phyloP scores from a whole-genome alignment of 116 monocot genomes.

The Posidonia oceanica region DNA sequence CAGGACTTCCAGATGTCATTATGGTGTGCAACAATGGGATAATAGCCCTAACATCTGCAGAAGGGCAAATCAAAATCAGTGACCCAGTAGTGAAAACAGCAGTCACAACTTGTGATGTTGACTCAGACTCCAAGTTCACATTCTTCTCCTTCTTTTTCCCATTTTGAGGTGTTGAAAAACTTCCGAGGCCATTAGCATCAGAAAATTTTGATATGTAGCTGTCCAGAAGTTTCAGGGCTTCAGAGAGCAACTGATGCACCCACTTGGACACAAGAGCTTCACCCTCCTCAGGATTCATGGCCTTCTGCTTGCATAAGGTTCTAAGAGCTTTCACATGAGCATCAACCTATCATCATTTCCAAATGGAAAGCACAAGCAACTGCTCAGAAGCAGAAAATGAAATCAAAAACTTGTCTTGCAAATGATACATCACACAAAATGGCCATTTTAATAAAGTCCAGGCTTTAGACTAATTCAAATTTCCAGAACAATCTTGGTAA shows the following conservation, averaged over 20 bases:
- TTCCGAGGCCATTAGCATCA: slow-evolving; percentile 17
- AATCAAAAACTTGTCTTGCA: too few relatives aligned
- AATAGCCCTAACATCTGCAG: slow-evolving; percentile 48
- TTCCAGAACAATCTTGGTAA: too few relatives aligned
- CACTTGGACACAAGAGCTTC: slow-evolving; percentile 61
- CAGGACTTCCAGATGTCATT: slow-evolving; percentile 52
- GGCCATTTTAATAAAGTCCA: too few relatives aligned
- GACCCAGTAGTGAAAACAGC: slow-evolving; percentile 86
- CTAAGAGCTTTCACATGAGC: slow-evolving; percentile 93
- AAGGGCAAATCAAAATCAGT: slow-evolving; percentile 58
- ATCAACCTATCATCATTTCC: slow-evolving; percentile 52
- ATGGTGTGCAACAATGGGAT: slow-evolving; percentile 66
- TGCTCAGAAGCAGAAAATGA: background rate
- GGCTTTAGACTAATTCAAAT: too few relatives aligned
- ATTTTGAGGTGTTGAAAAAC: slow-evolving; percentile 34
- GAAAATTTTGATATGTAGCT: slow-evolving; percentile 40
- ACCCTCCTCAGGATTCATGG: slow-evolving; percentile 45
- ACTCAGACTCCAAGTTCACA: slow-evolving; percentile 12
- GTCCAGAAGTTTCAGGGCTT: slow-evolving; percentile 49
- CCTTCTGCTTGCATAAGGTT: slow-evolving; percentile 82
- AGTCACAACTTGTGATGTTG: slow-evolving; percentile 37
- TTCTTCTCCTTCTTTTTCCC: slow-evolving; percentile 33
- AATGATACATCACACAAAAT: too few relatives aligned
- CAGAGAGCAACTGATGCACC: slow-evolving; percentile 49
- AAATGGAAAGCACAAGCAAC: background rate